A percentile compares a stretch with the other conserved stretches of the same genome.
phyloP scores from a whole-genome alignment of 2,329 filamentous ascomycete species.

The Nothophaeocryptopus gaeumannii region DNA sequence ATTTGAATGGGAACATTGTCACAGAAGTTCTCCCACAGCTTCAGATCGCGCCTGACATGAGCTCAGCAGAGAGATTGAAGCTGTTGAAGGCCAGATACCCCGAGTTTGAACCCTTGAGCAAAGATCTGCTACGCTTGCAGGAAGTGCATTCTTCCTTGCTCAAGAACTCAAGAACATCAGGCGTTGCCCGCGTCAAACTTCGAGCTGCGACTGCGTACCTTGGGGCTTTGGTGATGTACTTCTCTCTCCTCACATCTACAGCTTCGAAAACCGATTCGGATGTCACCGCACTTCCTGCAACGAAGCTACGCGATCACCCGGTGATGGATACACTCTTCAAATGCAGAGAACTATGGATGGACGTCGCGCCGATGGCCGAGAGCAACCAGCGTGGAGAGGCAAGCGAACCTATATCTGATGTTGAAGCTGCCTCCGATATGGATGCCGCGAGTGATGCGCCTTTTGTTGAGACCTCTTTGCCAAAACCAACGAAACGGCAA shows the following conservation, averaged over 20 bases:
- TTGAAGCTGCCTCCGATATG: conserved; percentile 6
- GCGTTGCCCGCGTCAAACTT: conserved; percentile 58
- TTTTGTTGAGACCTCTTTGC: conserved; percentile 26
- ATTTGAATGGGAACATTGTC: conserved; percentile 56
- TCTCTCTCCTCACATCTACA: conserved; percentile 84
- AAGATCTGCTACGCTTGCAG: conserved; percentile 74
- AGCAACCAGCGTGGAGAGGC: not conserved
- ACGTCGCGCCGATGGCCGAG: conserved; percentile 44
- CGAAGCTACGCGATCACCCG: conserved; percentile 82
- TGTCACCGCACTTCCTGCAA: conserved; percentile 64
- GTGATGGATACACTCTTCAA: conserved; percentile 83
- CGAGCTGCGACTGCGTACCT: conserved; percentile 83
- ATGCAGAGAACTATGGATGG: conserved; percentile 77
- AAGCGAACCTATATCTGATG: conserved; percentile 5
- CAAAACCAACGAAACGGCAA: conserved; percentile 41
- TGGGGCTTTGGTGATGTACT: conserved; percentile 86
- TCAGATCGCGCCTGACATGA: conserved; percentile 77
- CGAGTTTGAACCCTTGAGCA: conserved; percentile 81
- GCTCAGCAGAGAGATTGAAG: conserved; percentile 67
- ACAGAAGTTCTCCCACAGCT: conserved; percentile 83
- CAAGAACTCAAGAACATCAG: conserved; percentile 9
- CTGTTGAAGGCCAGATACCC: conserved; percentile 81
- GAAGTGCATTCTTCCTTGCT: conserved; percentile 22
- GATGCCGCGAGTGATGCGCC: conserved; percentile 8
- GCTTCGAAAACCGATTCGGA: conserved; percentile 53